These are phyloP conservation scores for Cladosporium sp. DNA, from an alignment of 2,329 filamentous ascomycete species.

Conservation along the genomic window DNA sequence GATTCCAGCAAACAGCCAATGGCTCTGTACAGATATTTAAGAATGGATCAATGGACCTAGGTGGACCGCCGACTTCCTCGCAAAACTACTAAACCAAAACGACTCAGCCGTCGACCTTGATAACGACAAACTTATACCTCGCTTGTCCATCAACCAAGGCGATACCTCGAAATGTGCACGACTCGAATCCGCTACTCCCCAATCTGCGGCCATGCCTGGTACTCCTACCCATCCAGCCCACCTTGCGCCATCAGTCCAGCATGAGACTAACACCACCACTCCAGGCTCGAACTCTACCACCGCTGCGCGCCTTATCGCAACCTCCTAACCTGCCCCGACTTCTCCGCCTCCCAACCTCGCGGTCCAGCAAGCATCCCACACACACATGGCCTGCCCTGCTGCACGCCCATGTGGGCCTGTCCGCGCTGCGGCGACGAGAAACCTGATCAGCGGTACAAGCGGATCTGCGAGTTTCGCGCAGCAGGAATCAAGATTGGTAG, in stretches of 20 bases:
- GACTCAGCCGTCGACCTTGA: background rate
- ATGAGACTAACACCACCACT: background rate
- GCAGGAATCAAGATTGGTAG: slow-evolving; percentile 26
- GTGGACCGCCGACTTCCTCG: background rate
- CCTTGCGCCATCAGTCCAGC: background rate
- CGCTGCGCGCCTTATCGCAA: slow-evolving; percentile 40
- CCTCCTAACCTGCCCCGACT: slow-evolving; percentile 39
- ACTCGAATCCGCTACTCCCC: slow-evolving; percentile 42
- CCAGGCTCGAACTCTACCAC: slow-evolving; percentile 39
- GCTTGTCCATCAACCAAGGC: background rate
- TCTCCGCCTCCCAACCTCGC: slow-evolving; percentile 23
- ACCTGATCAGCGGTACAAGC: slow-evolving; percentile 22
- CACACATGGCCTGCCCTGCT: slow-evolving; percentile 15
- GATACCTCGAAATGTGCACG: slow-evolving; percentile 41
- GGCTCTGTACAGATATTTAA: background rate
- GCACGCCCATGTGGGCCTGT: slow-evolving; percentile 21
- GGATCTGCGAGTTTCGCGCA: slow-evolving; percentile 22
- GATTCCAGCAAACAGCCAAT: background rate
- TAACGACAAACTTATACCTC: no score
- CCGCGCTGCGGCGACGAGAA: slow-evolving; percentile 26
- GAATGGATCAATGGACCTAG: background rate
- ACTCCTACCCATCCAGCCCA: background rate
- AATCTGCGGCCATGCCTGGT: slow-evolving; percentile 47
- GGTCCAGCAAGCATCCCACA: slow-evolving; percentile 23
- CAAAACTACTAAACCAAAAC: background rate